These are phyloP conservation scores for Penicillium sp. DNA, from an alignment of 2,329 filamentous ascomycete genomes.

Conservation along the genomic window DNA sequence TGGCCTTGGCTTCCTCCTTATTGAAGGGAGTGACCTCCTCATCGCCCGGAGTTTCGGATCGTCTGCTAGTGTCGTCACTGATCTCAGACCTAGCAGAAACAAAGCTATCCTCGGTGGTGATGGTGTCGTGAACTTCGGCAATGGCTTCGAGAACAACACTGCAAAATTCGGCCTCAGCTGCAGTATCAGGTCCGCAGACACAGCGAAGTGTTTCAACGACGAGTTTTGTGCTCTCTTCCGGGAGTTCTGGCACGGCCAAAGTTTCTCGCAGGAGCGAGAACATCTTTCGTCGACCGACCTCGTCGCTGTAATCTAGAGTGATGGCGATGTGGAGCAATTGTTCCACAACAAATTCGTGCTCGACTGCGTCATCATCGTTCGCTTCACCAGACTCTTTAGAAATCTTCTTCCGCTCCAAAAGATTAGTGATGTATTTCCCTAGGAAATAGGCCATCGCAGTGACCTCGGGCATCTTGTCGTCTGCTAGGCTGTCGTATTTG, in stretches of 20 bases:
- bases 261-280: conserved; percentile 84
- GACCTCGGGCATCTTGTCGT: conserved; percentile 94
- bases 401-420: conserved; percentile 42
- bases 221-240: conserved; percentile 89
- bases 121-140: conserved; percentile 93
- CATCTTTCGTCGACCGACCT: conserved; percentile 93
- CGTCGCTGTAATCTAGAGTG: conserved; percentile 95
- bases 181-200: conserved; percentile 66
- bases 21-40: conserved; percentile 59
- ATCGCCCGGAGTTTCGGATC: conserved; percentile 40
- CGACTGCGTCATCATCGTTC: conserved; percentile 75
- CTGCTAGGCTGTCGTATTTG: conserved; percentile 71
- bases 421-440: conserved; percentile 68
- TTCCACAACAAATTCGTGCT: conserved; percentile 93
- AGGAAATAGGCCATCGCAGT: conserved; percentile 86
- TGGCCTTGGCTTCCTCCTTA: conserved; percentile 66
- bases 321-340: conserved; percentile 90
- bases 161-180: conserved; percentile 51
- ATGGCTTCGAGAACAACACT: conserved; percentile 77
- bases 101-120: conserved; percentile 78
- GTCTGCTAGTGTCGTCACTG: conserved; percentile 60
- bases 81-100: conserved; percentile 88
- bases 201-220: conserved; percentile 76
- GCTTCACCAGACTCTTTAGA: conserved; percentile 57
- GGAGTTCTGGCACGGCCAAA: conserved; percentile 79